Evolutionary conservation across 805 yeast genomes (phyloP).

Genomic region (Kluyveromyces wickerhamii): DNA sequence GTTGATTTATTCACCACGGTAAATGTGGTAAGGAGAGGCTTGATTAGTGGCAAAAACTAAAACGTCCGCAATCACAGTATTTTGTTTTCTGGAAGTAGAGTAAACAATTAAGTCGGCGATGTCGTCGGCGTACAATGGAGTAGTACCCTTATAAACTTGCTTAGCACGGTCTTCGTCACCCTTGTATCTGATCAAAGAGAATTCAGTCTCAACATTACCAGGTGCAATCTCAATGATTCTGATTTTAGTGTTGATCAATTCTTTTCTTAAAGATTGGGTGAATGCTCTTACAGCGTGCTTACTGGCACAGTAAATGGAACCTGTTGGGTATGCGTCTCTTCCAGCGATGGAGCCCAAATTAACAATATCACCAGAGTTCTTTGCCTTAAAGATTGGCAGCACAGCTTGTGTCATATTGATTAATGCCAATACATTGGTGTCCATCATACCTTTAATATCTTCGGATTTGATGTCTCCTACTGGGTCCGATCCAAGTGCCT

Average conservation of each 20-base stretch:
- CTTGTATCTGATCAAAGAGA: constrained; percentile 50
- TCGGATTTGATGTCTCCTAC: constrained; percentile 59
- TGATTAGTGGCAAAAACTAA: constrained; percentile 81
- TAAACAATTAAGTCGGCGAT: constrained; percentile 55
- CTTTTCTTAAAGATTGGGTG: constrained; percentile 66
- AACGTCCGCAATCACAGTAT: constrained; percentile 62
- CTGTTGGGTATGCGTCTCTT: constrained; percentile 72
- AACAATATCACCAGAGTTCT: constrained; percentile 65
- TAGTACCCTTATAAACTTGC: constrained; percentile 46
- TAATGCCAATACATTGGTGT: constrained; percentile 83
- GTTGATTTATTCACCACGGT: constrained; percentile 31
- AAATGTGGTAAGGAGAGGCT: constrained; percentile 64
- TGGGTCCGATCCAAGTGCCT: constrained; percentile 70
- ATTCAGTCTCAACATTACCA: constrained; percentile 64
- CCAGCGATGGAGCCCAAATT: constrained; percentile 76
- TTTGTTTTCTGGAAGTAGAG: constrained; percentile 47
- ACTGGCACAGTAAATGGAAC: constrained; percentile 69
- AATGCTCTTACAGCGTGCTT: constrained; percentile 68
- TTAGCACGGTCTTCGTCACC: constrained; percentile 50
- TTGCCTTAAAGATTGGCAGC: constrained; percentile 59
- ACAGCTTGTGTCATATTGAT: constrained; percentile 77
- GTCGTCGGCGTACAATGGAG: constrained; percentile 50
- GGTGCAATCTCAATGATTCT: constrained; percentile 63
- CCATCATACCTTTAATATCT: constrained; percentile 69
- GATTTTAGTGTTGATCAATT: constrained; percentile 59